Evolutionary conservation across 331 rosid species (phyloP), one percentile per base, ranked within the genome.

Genomic region (Saraca asoca): DNA sequence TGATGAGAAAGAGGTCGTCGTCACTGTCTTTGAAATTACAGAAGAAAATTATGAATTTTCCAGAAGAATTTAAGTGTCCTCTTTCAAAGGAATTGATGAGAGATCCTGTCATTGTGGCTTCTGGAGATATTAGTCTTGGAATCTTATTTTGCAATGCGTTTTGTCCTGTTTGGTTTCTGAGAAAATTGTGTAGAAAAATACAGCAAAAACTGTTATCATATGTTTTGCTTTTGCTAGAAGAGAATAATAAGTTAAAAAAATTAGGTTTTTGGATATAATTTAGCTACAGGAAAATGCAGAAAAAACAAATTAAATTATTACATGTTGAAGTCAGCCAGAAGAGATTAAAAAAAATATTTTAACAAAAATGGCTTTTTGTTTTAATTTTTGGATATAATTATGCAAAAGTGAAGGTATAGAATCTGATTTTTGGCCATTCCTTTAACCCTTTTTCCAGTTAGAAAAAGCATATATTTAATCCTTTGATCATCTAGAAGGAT

Each of bases 21-120:
- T 79, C 94, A 31, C 62, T 75, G 12, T 83, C 95, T 64, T 39
- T 82, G 50, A 88, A 87, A 78, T 76, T 78, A 2, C 79, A 58
- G 17, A 3, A 24, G 31, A 81, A 79, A 8, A 66, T 73, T 66
- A 71, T 80, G 29, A 16, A 75, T 18, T 87, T 81, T 35, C 96
- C 96, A 0, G 86, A 83, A 9, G 95, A 87, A 67, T 91, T 88
- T 67, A 85, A 78, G 15, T 91, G 98, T 29, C 98, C 98, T 2
- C 85, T 91, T 59, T 91, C 96, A 51, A 83, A 83, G 55, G 98
- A 91, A 56, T 72, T 91, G 82, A 91, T 91, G 98, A 80, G 80
- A 87, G 98, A 91, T 86, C 98, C 98, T 63, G 98, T 91, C 68
- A 80, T 89, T 81, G 87, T 89, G 5, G 81, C 95, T 49, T 78